Evolutionary conservation across 1,139 yeast species (phyloP).

Genomic region (Yamadazyma epiphylla): DNA sequence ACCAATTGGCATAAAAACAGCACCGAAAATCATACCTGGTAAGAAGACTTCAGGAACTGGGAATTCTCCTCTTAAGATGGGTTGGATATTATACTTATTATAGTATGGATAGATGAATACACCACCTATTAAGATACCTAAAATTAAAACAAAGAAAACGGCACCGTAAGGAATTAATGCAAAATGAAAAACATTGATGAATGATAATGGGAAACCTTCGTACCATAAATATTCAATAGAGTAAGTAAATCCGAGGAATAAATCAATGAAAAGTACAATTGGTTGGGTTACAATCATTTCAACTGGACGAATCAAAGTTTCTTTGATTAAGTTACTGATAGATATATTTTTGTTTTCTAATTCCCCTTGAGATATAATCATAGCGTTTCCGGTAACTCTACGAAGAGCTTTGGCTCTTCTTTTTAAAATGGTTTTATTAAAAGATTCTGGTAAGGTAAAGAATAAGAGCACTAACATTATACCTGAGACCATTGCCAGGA

Average conservation of each 20-base stretch:
- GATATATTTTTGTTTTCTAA: slow-evolving; percentile 31
- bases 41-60: slow-evolving; percentile 39
- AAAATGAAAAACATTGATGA: slow-evolving; percentile 17
- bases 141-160: slow-evolving; percentile 22
- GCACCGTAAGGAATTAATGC: slow-evolving; percentile 25
- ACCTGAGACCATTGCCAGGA: slow-evolving; percentile 33
- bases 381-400: slow-evolving; percentile 37
- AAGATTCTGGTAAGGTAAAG: slow-evolving; percentile 49
- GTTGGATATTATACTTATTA: slow-evolving; percentile 19
- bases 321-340: slow-evolving; percentile 14
- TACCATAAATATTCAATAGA: slow-evolving; percentile 29
- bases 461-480: slow-evolving; percentile 25
- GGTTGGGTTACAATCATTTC: slow-evolving; percentile 29
- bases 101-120: slow-evolving; percentile 19
- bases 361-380: slow-evolving; percentile 39
- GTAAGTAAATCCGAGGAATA: slow-evolving; percentile 28
- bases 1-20: slow-evolving; percentile 39
- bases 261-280: slow-evolving; percentile 27
- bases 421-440: slow-evolving; percentile 37
- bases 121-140: slow-evolving; percentile 37
- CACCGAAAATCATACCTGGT: slow-evolving; percentile 43
- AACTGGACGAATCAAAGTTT: slow-evolving; percentile 28
- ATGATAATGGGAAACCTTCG: slow-evolving; percentile 31
- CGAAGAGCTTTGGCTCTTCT: slow-evolving; percentile 47
- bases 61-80: slow-evolving; percentile 17